Percentiles rank a stretch among this genome's conserved stretches.
Conservation (phyloP, 768 basidiomycete genomes). For the Steccherinum ochraceum region DNA sequence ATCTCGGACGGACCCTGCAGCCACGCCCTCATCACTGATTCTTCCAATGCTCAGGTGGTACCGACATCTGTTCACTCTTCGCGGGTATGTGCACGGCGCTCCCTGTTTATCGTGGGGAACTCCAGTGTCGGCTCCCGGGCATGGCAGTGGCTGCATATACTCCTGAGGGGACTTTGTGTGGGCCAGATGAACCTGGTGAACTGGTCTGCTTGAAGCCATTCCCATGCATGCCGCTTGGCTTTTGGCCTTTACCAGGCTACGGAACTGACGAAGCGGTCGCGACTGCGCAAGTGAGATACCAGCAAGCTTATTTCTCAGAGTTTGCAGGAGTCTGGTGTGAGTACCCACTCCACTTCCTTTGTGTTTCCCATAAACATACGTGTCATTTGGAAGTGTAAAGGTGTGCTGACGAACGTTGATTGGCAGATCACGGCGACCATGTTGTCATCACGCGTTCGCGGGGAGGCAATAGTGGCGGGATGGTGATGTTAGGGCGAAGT, state of each 20-base stretch:
- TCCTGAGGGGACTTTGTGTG: slow-evolving; percentile 35
- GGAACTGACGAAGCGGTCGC: slow-evolving; percentile 48
- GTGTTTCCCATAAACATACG: slow-evolving; percentile 8
- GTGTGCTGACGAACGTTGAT: slow-evolving; percentile 1
- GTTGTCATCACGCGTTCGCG: slow-evolving; percentile 60
- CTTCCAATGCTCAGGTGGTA: slow-evolving; percentile 48
- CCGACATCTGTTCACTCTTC: slow-evolving; percentile 82
- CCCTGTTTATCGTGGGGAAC: slow-evolving; percentile 75
- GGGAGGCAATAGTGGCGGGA: slow-evolving; percentile 66
- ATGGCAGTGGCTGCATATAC: slow-evolving; percentile 67
- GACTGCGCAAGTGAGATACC: slow-evolving; percentile 50
- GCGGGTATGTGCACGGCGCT: slow-evolving; percentile 72
- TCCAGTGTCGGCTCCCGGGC: slow-evolving; percentile 78
- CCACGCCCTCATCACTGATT: not conserved
- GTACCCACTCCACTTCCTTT: slow-evolving; percentile 22
- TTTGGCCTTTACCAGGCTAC: slow-evolving; percentile 73
- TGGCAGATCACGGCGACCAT: slow-evolving; percentile 67
- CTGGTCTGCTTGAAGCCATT: slow-evolving; percentile 71
- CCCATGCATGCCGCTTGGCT: slow-evolving; percentile 75
- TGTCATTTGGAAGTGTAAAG: not conserved
- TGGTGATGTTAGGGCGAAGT: slow-evolving; percentile 76
- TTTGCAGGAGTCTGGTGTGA: slow-evolving; percentile 69
- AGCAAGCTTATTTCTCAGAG: slow-evolving; percentile 66
- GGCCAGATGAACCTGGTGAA: slow-evolving; percentile 53
- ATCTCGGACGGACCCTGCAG: not conserved